These are phyloP conservation scores for Epichloe uncinata DNA, from an alignment of 2,329 filamentous ascomycete species.

Conservation along the genomic window DNA sequence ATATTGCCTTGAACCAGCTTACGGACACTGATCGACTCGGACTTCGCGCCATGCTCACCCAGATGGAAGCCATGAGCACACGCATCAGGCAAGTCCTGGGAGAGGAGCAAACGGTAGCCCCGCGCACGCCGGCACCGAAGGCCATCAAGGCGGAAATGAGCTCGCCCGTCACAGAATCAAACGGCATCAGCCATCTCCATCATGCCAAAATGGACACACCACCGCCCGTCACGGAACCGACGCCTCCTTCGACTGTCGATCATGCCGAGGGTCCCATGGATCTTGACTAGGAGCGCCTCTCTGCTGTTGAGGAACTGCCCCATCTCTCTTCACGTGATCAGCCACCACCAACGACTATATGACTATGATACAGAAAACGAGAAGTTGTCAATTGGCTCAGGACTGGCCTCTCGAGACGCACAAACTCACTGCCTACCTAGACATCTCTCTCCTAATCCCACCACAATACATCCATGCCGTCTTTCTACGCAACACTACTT, in stretches of 20 bases:
- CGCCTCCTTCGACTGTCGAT: constrained; percentile 26
- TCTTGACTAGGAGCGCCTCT: constrained; percentile 18
- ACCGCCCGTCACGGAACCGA: constrained; percentile 23
- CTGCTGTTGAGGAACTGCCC: background rate
- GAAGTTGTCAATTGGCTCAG: too few species aligned
- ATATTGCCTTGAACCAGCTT: constrained; percentile 27
- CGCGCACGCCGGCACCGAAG: constrained; percentile 8
- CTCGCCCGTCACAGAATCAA: constrained; percentile 15
- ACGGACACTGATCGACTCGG: constrained; percentile 28
- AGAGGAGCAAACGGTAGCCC: constrained; percentile 9
- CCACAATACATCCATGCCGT: too few species aligned
- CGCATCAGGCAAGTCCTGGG: constrained; percentile 28
- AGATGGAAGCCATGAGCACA: constrained; percentile 31
- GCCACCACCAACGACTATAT: too few species aligned
- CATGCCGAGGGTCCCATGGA: constrained; percentile 27
- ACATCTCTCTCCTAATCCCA: too few species aligned
- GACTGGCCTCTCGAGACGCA: too few species aligned
- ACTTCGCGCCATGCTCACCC: constrained; percentile 34
- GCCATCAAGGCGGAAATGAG: constrained; percentile 12
- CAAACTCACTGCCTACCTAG: too few species aligned
- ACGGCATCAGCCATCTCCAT: constrained; percentile 6
- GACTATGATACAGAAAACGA: too few species aligned
- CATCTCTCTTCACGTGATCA: background rate
- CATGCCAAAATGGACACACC: constrained; percentile 18
- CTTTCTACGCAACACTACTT: too few species aligned